Evolutionary conservation across 1,139 yeast genomes (phyloP).

Genomic region (Kazachstania sp.): DNA sequence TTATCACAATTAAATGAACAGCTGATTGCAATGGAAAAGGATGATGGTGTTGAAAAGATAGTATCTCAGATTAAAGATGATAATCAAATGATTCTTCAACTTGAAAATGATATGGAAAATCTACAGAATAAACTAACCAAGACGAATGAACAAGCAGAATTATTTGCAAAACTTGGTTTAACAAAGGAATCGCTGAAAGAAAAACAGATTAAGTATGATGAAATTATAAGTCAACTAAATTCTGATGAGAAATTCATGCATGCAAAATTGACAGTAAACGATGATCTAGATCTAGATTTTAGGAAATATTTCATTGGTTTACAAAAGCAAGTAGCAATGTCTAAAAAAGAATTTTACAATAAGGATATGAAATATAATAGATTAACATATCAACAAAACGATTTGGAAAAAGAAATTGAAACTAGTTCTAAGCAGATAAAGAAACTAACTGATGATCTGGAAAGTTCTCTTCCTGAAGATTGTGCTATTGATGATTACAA

Average conservation of each 20-base stretch:
- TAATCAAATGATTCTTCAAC: conserved; percentile 34
- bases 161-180: conserved; percentile 43
- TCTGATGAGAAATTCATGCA: conserved; percentile 7
- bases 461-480: conserved; percentile 33
- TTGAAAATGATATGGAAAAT: conserved; percentile 51
- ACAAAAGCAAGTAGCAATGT: conserved; percentile 16
- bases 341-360: conserved; percentile 12
- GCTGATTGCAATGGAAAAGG: conserved; percentile 33
- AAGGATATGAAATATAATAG: conserved; percentile 14
- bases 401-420: conserved; percentile 14
- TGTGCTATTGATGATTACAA: conserved; percentile 46
- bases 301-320: conserved; percentile 15
- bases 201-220: conserved; percentile 11
- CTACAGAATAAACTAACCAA: conserved; percentile 43
- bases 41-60: conserved; percentile 31
- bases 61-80: conserved; percentile 36
- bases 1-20: conserved; percentile 16
- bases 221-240: conserved; percentile 13
- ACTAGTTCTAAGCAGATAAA: conserved; percentile 4
- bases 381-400: conserved; percentile 12
- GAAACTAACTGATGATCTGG: conserved; percentile 9
- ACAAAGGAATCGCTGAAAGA: conserved; percentile 27
- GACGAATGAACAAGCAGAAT: conserved; percentile 52
- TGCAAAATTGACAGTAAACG: conserved; percentile 9
- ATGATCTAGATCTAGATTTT: conserved; percentile 20